Conservation (phyloP, 495 filamentous ascomycete species). For the Penicillium coffeae region DNA sequence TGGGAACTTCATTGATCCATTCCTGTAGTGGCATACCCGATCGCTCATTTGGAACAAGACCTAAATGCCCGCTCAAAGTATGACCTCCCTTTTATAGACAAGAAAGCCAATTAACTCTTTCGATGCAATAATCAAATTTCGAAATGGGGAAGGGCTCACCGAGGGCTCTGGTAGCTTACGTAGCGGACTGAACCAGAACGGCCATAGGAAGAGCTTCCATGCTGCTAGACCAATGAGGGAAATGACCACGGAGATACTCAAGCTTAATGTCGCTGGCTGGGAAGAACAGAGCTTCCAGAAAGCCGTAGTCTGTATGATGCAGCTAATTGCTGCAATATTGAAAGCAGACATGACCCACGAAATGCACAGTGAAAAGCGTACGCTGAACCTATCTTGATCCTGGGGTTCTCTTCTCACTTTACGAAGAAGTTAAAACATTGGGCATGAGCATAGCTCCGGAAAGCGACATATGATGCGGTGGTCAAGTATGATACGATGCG, state of each 20-base stretch:
- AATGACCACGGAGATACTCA: background rate
- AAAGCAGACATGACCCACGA: background rate
- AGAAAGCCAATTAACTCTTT: no score
- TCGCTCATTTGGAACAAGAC: slow-evolving; percentile 4
- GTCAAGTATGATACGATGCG: no score
- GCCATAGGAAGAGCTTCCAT: slow-evolving; percentile 6
- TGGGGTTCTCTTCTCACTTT: no score
- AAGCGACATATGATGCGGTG: no score
- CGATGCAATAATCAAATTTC: background rate
- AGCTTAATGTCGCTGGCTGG: background rate
- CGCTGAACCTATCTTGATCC: no score
- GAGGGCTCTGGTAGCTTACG: slow-evolving; percentile 4
- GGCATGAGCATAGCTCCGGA: no score
- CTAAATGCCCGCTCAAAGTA: slow-evolving; percentile 2
- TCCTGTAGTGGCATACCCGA: slow-evolving; percentile 5
- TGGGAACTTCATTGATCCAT: slow-evolving; percentile 17
- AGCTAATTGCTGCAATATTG: background rate
- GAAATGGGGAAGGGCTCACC: no score
- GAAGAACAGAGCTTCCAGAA: background rate
- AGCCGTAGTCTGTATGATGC: background rate
- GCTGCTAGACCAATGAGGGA: background rate
- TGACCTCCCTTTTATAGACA: background rate
- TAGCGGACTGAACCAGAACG: slow-evolving; percentile 7
- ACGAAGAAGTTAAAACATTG: no score
- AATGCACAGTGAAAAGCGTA: no score